phyloP scores from a whole-genome alignment of 2,329 filamentous ascomycete species.

The Immersiporthe knoxdaviesiana region DNA sequence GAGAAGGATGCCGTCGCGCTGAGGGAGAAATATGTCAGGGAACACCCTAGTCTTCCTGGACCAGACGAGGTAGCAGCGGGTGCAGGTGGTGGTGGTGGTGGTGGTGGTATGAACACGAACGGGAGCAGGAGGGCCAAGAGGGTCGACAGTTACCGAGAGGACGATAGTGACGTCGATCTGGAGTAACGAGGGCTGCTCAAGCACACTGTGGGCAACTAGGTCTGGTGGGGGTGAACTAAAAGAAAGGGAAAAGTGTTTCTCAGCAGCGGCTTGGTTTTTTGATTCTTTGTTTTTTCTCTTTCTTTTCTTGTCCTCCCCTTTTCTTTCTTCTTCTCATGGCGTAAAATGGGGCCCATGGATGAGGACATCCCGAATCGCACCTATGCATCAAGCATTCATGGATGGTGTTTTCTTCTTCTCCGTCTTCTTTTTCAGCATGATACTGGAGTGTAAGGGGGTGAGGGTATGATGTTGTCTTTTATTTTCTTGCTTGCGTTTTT shows the following conservation, averaged over 20 bases:
- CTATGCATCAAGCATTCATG: constrained; percentile 22
- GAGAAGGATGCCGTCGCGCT: constrained; percentile 66
- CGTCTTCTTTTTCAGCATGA: constrained; percentile 5
- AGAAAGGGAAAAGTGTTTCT: not conserved
- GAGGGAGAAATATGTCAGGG: constrained; percentile 54
- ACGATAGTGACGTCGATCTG: constrained; percentile 41
- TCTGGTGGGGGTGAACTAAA: not conserved
- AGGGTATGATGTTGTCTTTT: not conserved
- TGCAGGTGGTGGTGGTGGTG: too few relatives aligned
- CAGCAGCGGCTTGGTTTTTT: not conserved
- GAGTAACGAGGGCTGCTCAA: constrained; percentile 20
- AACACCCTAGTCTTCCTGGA: constrained; percentile 51
- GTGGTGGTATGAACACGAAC: not conserved
- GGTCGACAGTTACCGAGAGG: constrained; percentile 45
- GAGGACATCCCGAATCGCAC: not conserved
- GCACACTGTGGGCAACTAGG: not conserved
- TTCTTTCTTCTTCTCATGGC: constrained; percentile 3
- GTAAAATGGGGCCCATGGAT: not conserved
- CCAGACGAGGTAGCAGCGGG: constrained; percentile 36
- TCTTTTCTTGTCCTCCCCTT: constrained; percentile 10
- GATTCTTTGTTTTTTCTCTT: not conserved
- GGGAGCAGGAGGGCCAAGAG: constrained; percentile 33
- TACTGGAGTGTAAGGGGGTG: not conserved
- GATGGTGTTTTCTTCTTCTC: constrained; percentile 27
- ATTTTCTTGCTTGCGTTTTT: constrained; percentile 16